A percentile compares a stretch with the other conserved stretches of the same genome.
Evolutionary conservation across 495 filamentous ascomycete species (phyloP).

Genomic region (Penicillium macrosclerotiorum): DNA sequence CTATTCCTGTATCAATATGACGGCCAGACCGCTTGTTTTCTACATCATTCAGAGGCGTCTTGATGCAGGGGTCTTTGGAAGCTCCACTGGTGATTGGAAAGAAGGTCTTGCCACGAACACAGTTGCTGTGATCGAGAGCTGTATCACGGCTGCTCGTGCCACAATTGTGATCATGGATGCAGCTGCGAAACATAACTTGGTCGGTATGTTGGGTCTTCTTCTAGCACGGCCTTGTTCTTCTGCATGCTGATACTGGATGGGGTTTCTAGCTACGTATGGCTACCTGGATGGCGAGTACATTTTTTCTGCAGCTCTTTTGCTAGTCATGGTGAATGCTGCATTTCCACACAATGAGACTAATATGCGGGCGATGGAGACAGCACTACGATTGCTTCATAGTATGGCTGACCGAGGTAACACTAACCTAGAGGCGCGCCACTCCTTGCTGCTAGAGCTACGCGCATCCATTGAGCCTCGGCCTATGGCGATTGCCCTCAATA

Average conservation of each 20-base stretch:
- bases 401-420: conserved; percentile 51
- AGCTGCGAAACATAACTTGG: conserved; percentile 41
- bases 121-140: conserved; percentile 46
- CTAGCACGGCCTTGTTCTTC: not conserved
- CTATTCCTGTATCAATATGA: conserved; percentile 54
- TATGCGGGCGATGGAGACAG: conserved; percentile 39
- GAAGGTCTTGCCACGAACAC: conserved; percentile 40
- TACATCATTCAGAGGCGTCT: conserved; percentile 48
- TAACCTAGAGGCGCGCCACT: conserved; percentile 41
- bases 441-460: conserved; percentile 35
- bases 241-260: not conserved
- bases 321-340: conserved; percentile 50
- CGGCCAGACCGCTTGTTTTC: conserved; percentile 46
- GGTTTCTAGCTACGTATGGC: conserved; percentile 42
- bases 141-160: conserved; percentile 45
- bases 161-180: conserved; percentile 48
- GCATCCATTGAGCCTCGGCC: conserved; percentile 24
- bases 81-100: conserved; percentile 37
- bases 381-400: conserved; percentile 37
- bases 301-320: conserved; percentile 47
- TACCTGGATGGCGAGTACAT: conserved; percentile 51
- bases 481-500: too few species aligned
- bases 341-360: conserved; percentile 42
- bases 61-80: conserved; percentile 21
- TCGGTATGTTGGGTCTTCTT: conserved; percentile 26